Base-by-base conservation (phyloP, 2,329 filamentous ascomycete species). In the Alternaria alternata region DNA sequence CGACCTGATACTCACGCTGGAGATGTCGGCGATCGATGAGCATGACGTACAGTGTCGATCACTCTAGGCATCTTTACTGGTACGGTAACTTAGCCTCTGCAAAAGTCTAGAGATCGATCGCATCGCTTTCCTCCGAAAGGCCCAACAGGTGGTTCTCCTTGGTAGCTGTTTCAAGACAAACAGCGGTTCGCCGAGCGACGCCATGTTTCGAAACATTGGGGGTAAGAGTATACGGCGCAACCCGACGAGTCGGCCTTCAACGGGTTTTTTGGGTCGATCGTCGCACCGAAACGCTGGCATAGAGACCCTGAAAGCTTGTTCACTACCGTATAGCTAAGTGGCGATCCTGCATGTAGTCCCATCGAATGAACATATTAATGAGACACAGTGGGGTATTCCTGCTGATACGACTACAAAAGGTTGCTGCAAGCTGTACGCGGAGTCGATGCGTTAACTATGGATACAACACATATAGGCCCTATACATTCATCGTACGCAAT, bases 121-220 rank as follows among this genome's bases (percentile, higher is more conserved):
- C 46, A n/a, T 48, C 46, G 22, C 32, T 22, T 48, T 2, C 4
- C 46, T 48, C 46, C 46, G 30, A 24, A 32, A 18, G 20, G 2
- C 36, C 14, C 11, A 48, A 48, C 46, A 36, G 22, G 30, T 48
- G 30, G 46, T 48, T 48, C 14, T 34, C 46, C 22, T n/a, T 7
- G 0, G 3, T 1, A 48, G n/a, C 14, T 48, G 46, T 48, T 24
- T 36, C 46, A 48, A 11, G 30, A n/a, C 46, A 48, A 48, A 48
- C 30, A 48, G 30, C 30, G 46, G 24, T 49, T 56, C 34, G 34
- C 32, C 12, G 20, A 28, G 39, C 26, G 46, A 20, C 30, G 24
- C 11, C 36, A n/a, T 11, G 56, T 59, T 62, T 56, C 48, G 48
- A 62, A 59, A 62, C 56, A 48, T 32, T 32, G 26, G 46, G 22